Base-by-base conservation (phyloP, 257 asterid genomes). In the Fraxinus excelsior region DNA sequence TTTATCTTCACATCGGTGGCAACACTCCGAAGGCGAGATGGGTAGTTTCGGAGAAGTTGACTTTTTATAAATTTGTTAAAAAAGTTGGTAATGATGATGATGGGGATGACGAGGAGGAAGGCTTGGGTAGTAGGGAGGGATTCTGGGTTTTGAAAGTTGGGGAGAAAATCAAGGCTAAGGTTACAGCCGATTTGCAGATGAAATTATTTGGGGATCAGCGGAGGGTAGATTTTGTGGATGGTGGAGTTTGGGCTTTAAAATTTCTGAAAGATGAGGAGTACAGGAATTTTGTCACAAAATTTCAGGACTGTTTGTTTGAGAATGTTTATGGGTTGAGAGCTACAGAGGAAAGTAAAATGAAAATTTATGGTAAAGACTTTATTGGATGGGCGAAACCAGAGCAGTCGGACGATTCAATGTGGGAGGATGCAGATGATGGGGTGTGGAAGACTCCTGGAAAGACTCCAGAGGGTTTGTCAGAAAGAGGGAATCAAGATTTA, bases 171-270 rank as follows among this genome's bases (percentile, higher is more conserved):
- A 80, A 67, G 82, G 91, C 38, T 67, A 89, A 79, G 84, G 97
- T 96, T 84, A 90, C 96, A 60, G 91, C 96, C 8, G 94, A 89
- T 83, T 12, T 93, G 93, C 98, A 92, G 83, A 78, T 93, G 97
- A 96, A 96, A 82, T 91, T 78, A 74, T 88, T 91, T 67, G 98
- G 98, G 60, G 99, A 91, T 26, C 97, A 96, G 78, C 88, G 96
- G 89, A 91, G 99, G 90, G 90, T 92, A 58, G 98, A 96, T 88
- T 96, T 96, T 74, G 97, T 96, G 73, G 97, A 91, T 65, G 19
- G 74, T n/a, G 98, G 97, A 19, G 98, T 96, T 66, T 96, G 99
- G 99, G 99, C 98, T 34, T 79, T 96, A 91, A 91, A 87, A 21
- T 91, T 96, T 62, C 84, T 83, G 18, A 49, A 21, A 9, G 92